Percentiles rank a stretch among this genome's conserved stretches.
These are phyloP conservation scores for Heliamphora ciliata DNA, from an alignment of 179 eudicot species.

Conservation along the genomic window DNA sequence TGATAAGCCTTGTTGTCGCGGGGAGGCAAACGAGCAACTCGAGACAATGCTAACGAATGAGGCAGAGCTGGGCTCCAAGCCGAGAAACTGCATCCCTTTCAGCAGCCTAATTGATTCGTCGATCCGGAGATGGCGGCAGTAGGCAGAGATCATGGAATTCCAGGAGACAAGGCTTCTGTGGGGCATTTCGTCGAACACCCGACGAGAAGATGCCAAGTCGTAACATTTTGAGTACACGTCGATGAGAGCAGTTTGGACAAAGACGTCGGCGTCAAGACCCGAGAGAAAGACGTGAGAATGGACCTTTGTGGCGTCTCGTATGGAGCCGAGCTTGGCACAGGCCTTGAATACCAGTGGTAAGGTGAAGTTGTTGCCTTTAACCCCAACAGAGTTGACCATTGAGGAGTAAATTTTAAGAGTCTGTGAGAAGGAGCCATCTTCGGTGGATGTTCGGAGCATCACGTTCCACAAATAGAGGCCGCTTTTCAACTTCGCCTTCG, in stretches of 20 bases:
- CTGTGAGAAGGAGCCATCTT: not conserved
- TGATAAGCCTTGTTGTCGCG: constrained; percentile 3
- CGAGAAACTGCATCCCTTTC: not conserved
- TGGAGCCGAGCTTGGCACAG: not conserved
- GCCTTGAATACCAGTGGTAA: not conserved
- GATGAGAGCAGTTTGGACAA: constrained; percentile 9
- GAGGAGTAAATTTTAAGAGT: not conserved
- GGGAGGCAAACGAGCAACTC: too few species aligned
- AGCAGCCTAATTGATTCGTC: not conserved
- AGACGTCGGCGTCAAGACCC: constrained; percentile 8
- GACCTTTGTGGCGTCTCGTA: not conserved
- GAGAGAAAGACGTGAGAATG: not conserved
- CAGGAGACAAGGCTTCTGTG: not conserved
- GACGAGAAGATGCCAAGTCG: not conserved
- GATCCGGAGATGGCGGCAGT: not conserved
- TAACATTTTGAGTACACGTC: constrained; percentile 12
- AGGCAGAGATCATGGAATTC: not conserved
- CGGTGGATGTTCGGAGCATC: not conserved
- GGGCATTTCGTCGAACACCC: not conserved
- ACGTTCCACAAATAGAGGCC: not conserved
- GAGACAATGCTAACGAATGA: not conserved
- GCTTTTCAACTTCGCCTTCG: not conserved
- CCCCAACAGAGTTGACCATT: not conserved
- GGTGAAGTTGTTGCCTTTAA: not conserved
- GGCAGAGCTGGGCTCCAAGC: not conserved